A percentile compares a stretch with the other conserved stretches of the same genome.
Conservation (phyloP, 495 filamentous ascomycete genomes). For the Clavariopsis aquatica region DNA sequence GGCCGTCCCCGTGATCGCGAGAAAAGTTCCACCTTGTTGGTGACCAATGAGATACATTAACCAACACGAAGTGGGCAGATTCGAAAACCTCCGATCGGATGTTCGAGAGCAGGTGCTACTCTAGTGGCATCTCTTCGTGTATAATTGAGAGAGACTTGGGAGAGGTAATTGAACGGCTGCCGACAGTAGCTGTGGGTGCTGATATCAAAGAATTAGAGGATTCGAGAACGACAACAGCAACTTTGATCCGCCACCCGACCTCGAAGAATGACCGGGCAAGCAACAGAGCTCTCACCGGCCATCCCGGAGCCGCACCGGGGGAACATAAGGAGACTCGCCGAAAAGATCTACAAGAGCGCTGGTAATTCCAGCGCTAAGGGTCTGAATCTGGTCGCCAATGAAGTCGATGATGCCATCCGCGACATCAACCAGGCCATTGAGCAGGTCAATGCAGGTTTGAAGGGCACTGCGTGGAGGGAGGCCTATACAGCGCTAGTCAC, state of each 20-base stretch:
- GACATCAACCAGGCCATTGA: slow-evolving; percentile 24
- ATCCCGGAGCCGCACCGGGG: slow-evolving; percentile 20
- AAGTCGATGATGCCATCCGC: slow-evolving; percentile 12
- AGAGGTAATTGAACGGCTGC: background rate
- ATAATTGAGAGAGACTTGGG: background rate
- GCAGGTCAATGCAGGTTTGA: slow-evolving; percentile 7
- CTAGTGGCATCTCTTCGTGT: background rate
- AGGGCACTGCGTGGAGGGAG: slow-evolving; percentile 16
- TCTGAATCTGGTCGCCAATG: slow-evolving; percentile 12
- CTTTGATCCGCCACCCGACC: background rate
- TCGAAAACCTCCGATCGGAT: background rate
- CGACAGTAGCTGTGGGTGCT: background rate
- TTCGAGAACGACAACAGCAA: background rate
- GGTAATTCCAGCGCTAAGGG: background rate
- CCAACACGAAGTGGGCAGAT: background rate
- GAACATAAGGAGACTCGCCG: slow-evolving; percentile 13
- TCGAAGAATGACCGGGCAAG: slow-evolving; percentile 20
- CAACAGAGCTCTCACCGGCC: slow-evolving; percentile 8
- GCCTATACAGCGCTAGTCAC: slow-evolving; percentile 19
- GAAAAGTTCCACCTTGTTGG: background rate
- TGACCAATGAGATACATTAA: background rate
- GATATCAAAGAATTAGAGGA: background rate
- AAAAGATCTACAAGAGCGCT: slow-evolving; percentile 16
- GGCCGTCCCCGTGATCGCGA: slow-evolving; percentile 1
- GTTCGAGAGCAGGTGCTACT: background rate